Base-by-base conservation (phyloP, 1,284 basidiomycete genomes). In the Trametes pubescens region DNA sequence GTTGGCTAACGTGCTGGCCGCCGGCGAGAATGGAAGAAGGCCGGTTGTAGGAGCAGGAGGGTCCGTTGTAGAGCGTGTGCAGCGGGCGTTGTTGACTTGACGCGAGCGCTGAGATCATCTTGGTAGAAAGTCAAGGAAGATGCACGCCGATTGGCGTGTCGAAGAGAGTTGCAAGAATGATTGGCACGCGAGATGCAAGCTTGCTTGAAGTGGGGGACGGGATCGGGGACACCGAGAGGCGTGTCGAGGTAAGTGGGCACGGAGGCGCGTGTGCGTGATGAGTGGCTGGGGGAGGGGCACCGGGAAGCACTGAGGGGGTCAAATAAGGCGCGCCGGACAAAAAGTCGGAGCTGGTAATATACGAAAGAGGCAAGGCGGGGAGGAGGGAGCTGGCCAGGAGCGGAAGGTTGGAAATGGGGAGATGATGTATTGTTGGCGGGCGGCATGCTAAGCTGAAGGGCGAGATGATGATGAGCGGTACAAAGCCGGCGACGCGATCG, bases 351-450 rank as follows among this genome's bases (percentile, higher is more conserved):
- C 61, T 63, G 49, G 40, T 62, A 53, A 64, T 68, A 62, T 68
- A 64, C 64, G 55, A 58, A 68, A 64, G 57, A 64, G 64, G 53
- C 47, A 64, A 55, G 67, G 62, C 60, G 67, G 60, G 64, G 56
- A 53, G 40, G 53, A 9, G 40, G 61, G 59, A 65, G 64, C 53
- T 44, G 59, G 37, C 66, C 60, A 38, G 62, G 62, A 64, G 56
- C 37, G 64, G 64, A 53, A 61, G 54, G 55, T 58, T 52, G 61
- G 56, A 61, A 62, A 58, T 61, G 67, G 59, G 62, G 62, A 68
- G 59, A 68, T 68, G 64, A 66, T 68, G 67, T 68, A 66, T 68
- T 68, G 67, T 68, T 66, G 55, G 58, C 57, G 57, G 54, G 59
- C 51, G 64, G 66, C 61, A 57, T 59, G 59, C 53, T 64, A 59